Evolutionary conservation across 78 protist genomes (phyloP).

Genomic region (Isochrysis galbana): DNA sequence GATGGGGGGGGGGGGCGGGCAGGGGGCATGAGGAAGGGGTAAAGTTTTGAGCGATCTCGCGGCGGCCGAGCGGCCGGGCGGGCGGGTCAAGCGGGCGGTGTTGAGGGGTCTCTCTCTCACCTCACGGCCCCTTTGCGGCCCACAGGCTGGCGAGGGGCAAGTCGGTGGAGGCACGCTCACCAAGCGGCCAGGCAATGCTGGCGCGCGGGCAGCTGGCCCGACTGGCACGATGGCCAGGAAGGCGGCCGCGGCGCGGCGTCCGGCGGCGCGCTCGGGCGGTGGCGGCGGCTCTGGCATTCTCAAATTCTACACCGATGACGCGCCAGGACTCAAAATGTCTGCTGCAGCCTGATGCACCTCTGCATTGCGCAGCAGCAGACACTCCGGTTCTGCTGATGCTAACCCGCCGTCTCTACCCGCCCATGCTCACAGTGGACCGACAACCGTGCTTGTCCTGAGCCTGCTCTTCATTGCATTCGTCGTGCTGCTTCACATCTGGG

Average conservation of each 20-base stretch:
- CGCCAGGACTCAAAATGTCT: neutral
- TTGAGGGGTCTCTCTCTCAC: no score
- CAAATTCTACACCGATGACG: conserved; percentile 7
- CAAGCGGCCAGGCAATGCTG: neutral
- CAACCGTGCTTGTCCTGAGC: conserved; percentile 15
- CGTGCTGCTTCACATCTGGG: conserved; percentile 25
- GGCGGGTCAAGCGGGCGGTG: no score
- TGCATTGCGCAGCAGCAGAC: no score
- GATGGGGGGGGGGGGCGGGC: no score
- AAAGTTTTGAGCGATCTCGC: no score
- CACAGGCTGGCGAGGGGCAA: neutral
- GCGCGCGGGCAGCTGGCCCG: neutral
- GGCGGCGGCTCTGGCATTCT: neutral
- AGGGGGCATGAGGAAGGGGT: no score
- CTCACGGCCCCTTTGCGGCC: no score
- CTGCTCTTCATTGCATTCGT: conserved; percentile 21
- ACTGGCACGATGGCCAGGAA: neutral
- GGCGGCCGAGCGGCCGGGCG: no score
- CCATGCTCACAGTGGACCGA: conserved; percentile 9
- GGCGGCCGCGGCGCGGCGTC: neutral
- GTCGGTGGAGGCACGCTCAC: neutral
- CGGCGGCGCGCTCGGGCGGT: neutral
- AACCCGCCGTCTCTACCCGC: no score
- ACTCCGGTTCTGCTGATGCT: no score
- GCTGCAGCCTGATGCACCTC: neutral